Evolutionary conservation across 345 rosid genomes (phyloP).

Genomic region (Geranium brycei): DNA sequence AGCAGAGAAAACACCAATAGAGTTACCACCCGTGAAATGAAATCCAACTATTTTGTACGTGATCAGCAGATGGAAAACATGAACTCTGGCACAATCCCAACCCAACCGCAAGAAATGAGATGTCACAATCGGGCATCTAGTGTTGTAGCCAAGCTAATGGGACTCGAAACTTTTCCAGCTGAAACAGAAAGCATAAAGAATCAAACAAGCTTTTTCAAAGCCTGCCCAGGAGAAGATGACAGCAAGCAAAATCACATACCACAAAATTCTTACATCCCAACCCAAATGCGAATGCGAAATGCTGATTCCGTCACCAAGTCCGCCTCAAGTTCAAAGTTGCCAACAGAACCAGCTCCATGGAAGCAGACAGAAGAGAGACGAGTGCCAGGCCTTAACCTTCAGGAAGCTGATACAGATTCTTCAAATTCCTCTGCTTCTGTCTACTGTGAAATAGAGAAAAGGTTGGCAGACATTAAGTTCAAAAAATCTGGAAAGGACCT

Average conservation of each 20-base stretch:
- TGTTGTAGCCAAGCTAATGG: conserved; percentile 82
- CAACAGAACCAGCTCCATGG: conserved; percentile 61
- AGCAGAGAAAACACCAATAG: conserved; percentile 47
- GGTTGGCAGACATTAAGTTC: conserved; percentile 64
- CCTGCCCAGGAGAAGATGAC: conserved; percentile 13
- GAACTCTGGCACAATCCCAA: conserved; percentile 7
- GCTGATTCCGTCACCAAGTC: conserved; percentile 32
- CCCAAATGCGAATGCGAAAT: conserved; percentile 19
- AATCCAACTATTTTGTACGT: conserved; percentile 23
- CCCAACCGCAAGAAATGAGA: conserved; percentile 39
- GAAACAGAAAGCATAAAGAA: conserved; percentile 12
- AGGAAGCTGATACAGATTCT: conserved; percentile 17
- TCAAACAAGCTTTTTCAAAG: conserved; percentile 13
- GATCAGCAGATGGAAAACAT: conserved; percentile 13
- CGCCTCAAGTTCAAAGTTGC: conserved; percentile 32
- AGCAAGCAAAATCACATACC: conserved; percentile 33
- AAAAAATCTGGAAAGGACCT: conserved; percentile 70
- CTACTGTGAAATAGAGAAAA: conserved; percentile 72
- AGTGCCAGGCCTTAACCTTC: conserved; percentile 19
- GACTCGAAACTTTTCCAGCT: conserved; percentile 55
- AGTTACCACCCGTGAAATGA: conserved; percentile 24
- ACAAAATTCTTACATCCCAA: conserved; percentile 26
- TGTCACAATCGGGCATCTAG: conserved; percentile 47
- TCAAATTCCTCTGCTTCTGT: conserved; percentile 31
- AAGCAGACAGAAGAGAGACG: conserved; percentile 42